Evolutionary conservation across 2,329 filamentous ascomycete genomes (phyloP).

Genomic region (Colletotrichum sp.): DNA sequence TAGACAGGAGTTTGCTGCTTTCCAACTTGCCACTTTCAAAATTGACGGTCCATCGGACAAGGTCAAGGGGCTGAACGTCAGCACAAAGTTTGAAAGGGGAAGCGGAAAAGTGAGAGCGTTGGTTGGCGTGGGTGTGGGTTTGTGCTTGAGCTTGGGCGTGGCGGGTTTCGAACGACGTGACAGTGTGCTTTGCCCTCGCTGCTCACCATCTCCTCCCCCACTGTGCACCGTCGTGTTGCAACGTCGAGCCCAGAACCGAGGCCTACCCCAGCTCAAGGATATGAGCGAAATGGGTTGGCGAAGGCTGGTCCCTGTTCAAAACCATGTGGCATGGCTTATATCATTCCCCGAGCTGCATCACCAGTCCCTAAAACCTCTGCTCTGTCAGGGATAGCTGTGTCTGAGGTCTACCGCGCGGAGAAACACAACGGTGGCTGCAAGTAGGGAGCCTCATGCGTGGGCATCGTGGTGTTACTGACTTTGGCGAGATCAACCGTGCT

Average conservation of each 20-base stretch:
- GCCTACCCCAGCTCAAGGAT: slow-evolving; percentile 9
- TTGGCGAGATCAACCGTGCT: not conserved
- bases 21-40: slow-evolving; percentile 11
- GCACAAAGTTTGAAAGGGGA: slow-evolving; percentile 1
- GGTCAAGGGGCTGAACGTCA: slow-evolving; percentile 15
- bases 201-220: not conserved
- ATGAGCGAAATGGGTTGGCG: not conserved
- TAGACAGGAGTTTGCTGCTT: slow-evolving; percentile 10
- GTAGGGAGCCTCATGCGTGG: not conserved
- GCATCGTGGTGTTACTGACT: not conserved
- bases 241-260: slow-evolving; percentile 3
- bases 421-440: not conserved
- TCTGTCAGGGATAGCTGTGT: not conserved
- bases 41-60: slow-evolving; percentile 16
- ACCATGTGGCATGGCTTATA: slow-evolving; percentile 19
- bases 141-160: slow-evolving; percentile 1
- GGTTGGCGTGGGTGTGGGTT: not conserved
- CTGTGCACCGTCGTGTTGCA: not conserved
- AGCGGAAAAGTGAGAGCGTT: not conserved
- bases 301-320: slow-evolving; percentile 9
- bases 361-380: not conserved
- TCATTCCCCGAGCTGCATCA: slow-evolving; percentile 1
- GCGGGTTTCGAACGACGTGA: slow-evolving; percentile 10
- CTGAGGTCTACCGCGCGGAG: not conserved
- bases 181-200: not conserved